A percentile compares a stretch with the other conserved stretches of the same genome.
Evolutionary conservation across 129 eudicot genomes (phyloP).

Genomic region (Flaveria linearis): DNA sequence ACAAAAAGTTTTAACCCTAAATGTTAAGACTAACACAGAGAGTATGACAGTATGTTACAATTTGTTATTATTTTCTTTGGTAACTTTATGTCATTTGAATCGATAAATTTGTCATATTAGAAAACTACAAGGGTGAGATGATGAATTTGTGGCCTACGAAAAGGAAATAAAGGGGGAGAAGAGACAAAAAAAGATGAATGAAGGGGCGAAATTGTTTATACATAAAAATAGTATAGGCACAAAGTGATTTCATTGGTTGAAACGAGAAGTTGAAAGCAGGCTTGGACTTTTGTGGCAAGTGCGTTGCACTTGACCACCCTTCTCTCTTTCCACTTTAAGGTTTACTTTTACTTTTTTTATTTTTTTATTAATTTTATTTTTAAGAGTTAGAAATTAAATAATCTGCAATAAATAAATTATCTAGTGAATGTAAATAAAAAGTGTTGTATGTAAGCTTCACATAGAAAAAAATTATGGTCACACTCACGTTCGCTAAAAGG

Average conservation of each 20-base stretch:
- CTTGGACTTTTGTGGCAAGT: constrained; percentile 40
- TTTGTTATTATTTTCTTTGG: not conserved
- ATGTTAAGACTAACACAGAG: not conserved
- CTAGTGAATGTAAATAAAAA: too few species aligned
- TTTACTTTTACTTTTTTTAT: constrained; percentile 15
- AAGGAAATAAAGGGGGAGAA: not conserved
- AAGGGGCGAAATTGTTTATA: constrained; percentile 34
- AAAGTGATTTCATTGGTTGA: constrained; percentile 39
- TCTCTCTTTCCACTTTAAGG: constrained; percentile 29
- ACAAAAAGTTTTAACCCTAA: too few species aligned
- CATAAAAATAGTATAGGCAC: constrained; percentile 26
- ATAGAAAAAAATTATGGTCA: too few species aligned
- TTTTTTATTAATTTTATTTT: not conserved
- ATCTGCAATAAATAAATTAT: too few species aligned
- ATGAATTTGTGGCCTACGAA: not conserved
- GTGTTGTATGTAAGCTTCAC: too few species aligned
- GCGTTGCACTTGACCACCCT: constrained; percentile 35
- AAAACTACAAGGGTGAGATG: constrained; percentile 8
- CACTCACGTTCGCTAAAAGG: too few species aligned
- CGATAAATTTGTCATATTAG: not conserved
- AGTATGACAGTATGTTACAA: not conserved
- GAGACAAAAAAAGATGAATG: constrained; percentile 3
- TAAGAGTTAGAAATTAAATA: too few species aligned
- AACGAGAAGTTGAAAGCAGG: constrained; percentile 30
- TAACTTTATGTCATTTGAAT: not conserved